These are phyloP conservation scores for Alopecurus myosuroides DNA, from an alignment of 176 grass and related monocot genomes.

Conservation along the genomic window DNA sequence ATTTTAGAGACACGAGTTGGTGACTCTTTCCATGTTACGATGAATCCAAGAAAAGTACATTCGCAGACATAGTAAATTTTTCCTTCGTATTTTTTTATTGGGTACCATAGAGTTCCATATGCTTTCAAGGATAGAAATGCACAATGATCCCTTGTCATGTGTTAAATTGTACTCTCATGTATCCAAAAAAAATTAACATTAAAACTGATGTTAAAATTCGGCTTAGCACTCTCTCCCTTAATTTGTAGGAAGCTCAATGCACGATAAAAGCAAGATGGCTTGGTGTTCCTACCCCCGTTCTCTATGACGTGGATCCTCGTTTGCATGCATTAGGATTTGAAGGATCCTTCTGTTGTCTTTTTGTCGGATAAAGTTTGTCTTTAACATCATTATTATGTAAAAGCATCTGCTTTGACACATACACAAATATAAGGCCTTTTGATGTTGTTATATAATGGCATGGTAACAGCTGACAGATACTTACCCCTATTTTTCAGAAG, in stretches of 20 bases:
- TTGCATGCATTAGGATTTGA: too few relatives aligned
- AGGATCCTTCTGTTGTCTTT: too few relatives aligned
- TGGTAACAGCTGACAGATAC: too few relatives aligned
- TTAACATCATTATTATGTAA: too few relatives aligned
- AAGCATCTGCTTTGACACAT: too few relatives aligned
- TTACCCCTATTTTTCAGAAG: too few relatives aligned
- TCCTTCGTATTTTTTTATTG: not conserved
- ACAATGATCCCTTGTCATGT: not conserved
- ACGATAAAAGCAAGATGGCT: constrained; percentile 86
- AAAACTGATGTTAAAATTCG: not conserved
- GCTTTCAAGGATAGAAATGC: not conserved
- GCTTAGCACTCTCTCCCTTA: not conserved
- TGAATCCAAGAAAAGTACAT: not conserved
- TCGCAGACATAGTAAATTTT: not conserved
- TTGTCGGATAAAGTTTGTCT: too few relatives aligned
- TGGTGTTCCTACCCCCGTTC: too few relatives aligned
- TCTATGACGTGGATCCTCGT: too few relatives aligned
- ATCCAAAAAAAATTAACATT: not conserved
- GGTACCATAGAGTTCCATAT: not conserved
- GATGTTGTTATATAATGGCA: too few relatives aligned
- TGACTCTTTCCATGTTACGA: not conserved
- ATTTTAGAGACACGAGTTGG: not conserved
- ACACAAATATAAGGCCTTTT: too few relatives aligned
- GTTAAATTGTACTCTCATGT: not conserved
- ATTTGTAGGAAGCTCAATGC: constrained; percentile 75